phyloP scores from a whole-genome alignment of 148 eudicot genomes.

The Salicornia ramosissima region DNA sequence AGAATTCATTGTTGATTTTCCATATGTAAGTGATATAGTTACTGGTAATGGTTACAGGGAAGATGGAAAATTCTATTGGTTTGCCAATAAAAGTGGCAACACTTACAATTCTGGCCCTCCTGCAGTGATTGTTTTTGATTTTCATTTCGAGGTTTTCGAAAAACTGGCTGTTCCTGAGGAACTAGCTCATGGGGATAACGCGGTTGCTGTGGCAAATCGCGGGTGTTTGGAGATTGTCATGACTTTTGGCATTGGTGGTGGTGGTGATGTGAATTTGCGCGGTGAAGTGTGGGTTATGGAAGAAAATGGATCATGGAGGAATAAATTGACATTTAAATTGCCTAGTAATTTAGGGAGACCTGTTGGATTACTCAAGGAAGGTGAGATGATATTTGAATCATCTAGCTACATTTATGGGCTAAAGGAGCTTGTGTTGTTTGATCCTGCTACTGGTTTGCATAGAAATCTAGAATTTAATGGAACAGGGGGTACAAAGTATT shows the following conservation, averaged over 20 bases:
- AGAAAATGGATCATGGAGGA: background rate
- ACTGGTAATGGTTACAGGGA: background rate
- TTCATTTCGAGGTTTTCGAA: background rate
- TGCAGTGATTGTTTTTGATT: background rate
- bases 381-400: background rate
- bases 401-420: background rate
- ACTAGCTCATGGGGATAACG: background rate
- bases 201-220: background rate
- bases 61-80: constrained; percentile 14
- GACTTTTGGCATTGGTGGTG: background rate
- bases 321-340: background rate
- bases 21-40: background rate
- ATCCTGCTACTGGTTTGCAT: background rate
- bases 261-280: background rate
- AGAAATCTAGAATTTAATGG: background rate
- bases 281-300: constrained; percentile 5
- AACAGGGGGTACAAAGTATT: background rate
- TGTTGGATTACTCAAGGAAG: constrained; percentile 6
- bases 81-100: background rate
- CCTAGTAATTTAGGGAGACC: background rate
- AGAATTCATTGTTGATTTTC: background rate
- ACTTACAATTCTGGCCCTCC: too few relatives aligned
- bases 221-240: background rate
- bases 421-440: background rate
- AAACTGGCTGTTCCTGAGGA: background rate